Evolutionary conservation across 345 rosid genomes (phyloP).

Genomic region (Lumnitzera littorea): DNA sequence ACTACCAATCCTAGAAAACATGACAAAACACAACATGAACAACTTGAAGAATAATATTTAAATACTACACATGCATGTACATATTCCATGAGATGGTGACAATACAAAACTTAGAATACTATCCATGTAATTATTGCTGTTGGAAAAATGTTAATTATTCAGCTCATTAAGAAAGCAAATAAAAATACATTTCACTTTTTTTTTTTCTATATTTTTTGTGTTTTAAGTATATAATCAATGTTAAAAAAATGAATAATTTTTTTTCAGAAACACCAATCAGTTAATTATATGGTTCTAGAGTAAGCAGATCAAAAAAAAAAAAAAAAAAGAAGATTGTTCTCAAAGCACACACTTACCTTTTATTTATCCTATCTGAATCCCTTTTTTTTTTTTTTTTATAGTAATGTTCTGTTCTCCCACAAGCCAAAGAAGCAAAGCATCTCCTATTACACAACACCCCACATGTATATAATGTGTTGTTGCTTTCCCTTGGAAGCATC

Average conservation of each 20-base stretch:
- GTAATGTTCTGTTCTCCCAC: not conserved
- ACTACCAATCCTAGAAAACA: not conserved
- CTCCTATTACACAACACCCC: constrained; percentile 19
- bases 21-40: constrained; percentile 3
- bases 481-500: constrained; percentile 51
- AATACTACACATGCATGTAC: constrained; percentile 3
- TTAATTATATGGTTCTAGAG: too few species aligned
- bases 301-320: not conserved
- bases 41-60: not conserved
- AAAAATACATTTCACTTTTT: too few species aligned
- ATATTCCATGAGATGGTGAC: not conserved
- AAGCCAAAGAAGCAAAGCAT: constrained; percentile 51
- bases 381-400: constrained; percentile 6
- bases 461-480: constrained; percentile 7
- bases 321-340: constrained; percentile 31
- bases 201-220: not conserved
- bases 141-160: too few species aligned
- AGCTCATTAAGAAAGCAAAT: too few species aligned
- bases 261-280: too few species aligned
- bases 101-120: not conserved
- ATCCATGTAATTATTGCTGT: too few species aligned
- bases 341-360: constrained; percentile 23
- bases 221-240: not conserved
- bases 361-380: not conserved
- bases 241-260: too few species aligned